Base-by-base conservation (phyloP, 345 rosid genomes). In the Pistacia vera region DNA sequence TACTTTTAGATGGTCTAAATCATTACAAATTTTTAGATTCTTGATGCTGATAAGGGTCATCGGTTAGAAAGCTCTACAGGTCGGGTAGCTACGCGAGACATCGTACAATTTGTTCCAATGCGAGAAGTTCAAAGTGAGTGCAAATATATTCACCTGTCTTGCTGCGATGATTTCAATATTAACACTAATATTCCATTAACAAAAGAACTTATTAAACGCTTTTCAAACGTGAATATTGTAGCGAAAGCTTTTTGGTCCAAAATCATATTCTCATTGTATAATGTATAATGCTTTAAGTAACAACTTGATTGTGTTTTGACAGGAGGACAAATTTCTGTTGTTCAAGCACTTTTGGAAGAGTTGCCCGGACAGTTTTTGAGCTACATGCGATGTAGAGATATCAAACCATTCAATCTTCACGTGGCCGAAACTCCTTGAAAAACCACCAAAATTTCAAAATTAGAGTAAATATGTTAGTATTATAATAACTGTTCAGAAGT, bases 71-170 rank as follows among this genome's bases (percentile, higher is more conserved):
- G 97, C 72, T 85, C 93, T 48, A 89, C 88, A 0, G 94, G 89
- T 70, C 86, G 93, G 55, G 63, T 91, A 66, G 97, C 98, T 76
- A 88, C 98, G 2, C 75, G 98, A 52, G 98, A 95, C 78, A 91
- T 93, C 14, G 97, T 93, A 69, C 98, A 95, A 61, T 93, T 95
- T 55, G 93, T 95, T 28, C 97, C 97, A 0, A 83, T 93, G 97
- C 86, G 85, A 66, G 91, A 89, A 75, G 90, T 93, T 66, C 89
- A 88, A 63, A 81, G 98, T 95, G 64, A 88, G 94, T 84, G 69
- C 70, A 17, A 30, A 30, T 30, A 30, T 25, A 74, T 38, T 28
- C 54, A 13, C 4, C 56, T 59, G 58, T 12, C 25, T 35, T 25
- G 18, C 33, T 61, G 64, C 25, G 35, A 36, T 52, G 12, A 4